Evolutionary conservation across 768 basidiomycete genomes (phyloP).

Genomic region (Rhodotorula graminis): DNA sequence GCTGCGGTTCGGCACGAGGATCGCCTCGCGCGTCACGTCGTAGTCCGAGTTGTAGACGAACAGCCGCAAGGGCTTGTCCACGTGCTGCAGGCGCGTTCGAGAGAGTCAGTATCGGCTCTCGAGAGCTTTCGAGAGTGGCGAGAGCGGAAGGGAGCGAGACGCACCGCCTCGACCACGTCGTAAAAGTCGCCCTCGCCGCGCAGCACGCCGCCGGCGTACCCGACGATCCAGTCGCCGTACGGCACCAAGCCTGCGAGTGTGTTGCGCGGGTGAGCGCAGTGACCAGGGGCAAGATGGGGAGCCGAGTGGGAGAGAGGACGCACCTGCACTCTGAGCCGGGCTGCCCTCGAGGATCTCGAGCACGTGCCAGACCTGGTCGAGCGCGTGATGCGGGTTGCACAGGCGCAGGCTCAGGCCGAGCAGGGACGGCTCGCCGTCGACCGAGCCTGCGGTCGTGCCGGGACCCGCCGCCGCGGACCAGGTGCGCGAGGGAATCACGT

Average conservation of each 20-base stretch:
- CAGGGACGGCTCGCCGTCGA: slow-evolving; percentile 70
- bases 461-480: slow-evolving; percentile 57
- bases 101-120: background rate
- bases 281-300: background rate
- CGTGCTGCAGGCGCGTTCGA: slow-evolving; percentile 58
- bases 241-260: slow-evolving; percentile 77
- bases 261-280: slow-evolving; percentile 67
- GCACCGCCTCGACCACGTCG: slow-evolving; percentile 82
- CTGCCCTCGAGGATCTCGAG: slow-evolving; percentile 92
- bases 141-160: slow-evolving; percentile 43
- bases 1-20: slow-evolving; percentile 77
- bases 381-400: slow-evolving; percentile 79
- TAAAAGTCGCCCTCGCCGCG: slow-evolving; percentile 93
- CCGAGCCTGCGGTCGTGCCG: slow-evolving; percentile 41
- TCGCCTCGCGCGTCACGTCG: slow-evolving; percentile 59
- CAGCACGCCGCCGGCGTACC: slow-evolving; percentile 91
- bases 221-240: slow-evolving; percentile 70
- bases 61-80: slow-evolving; percentile 85
- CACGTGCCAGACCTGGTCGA: slow-evolving; percentile 92
- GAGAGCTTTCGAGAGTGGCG: too few species aligned
- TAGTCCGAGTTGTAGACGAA: slow-evolving; percentile 97
- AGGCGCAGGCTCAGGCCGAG: slow-evolving; percentile 89
- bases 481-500: slow-evolving; percentile 72
- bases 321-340: slow-evolving; percentile 80
- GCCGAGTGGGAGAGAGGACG: background rate